phyloP scores from a whole-genome alignment of 768 basidiomycete species.

The Rhodotorula taiwanensis region DNA sequence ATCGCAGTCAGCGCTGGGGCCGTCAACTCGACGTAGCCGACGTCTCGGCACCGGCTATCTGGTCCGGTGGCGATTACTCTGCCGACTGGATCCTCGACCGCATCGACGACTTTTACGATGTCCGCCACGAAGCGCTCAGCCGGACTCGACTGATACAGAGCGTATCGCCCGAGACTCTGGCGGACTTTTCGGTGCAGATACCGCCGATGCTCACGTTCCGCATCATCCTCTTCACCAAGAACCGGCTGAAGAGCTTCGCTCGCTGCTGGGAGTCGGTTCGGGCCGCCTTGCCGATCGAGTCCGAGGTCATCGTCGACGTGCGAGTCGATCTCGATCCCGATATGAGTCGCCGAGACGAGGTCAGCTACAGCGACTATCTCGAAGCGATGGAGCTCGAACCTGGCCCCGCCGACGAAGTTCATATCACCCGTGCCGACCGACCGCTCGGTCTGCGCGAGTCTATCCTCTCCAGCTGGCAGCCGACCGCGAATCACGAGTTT shows the following conservation, averaged over 20 bases:
- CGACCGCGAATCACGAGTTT: background rate
- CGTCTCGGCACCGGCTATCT: background rate
- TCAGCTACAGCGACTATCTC: background rate
- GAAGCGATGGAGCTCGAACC: background rate
- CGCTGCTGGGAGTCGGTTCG: constrained; percentile 1
- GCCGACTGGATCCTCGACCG: constrained; percentile 5
- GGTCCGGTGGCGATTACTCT: background rate
- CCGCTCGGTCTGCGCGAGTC: background rate
- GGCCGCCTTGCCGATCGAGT: background rate
- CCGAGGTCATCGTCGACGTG: background rate
- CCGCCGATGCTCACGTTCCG: background rate
- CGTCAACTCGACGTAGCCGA: background rate
- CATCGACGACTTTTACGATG: constrained; percentile 2
- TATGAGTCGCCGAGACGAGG: background rate
- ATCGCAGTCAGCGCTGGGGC: background rate
- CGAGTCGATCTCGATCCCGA: background rate
- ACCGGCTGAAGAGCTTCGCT: background rate
- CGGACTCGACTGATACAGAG: background rate
- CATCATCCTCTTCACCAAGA: background rate
- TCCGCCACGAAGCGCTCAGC: constrained; percentile 8
- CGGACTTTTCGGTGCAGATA: background rate
- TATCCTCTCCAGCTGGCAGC: background rate
- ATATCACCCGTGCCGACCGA: background rate
- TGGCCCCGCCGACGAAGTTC: background rate
- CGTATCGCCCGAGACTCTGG: background rate